Evolutionary conservation across 2,329 filamentous ascomycete genomes (phyloP).

Genomic region (Neurospora crassa): DNA sequence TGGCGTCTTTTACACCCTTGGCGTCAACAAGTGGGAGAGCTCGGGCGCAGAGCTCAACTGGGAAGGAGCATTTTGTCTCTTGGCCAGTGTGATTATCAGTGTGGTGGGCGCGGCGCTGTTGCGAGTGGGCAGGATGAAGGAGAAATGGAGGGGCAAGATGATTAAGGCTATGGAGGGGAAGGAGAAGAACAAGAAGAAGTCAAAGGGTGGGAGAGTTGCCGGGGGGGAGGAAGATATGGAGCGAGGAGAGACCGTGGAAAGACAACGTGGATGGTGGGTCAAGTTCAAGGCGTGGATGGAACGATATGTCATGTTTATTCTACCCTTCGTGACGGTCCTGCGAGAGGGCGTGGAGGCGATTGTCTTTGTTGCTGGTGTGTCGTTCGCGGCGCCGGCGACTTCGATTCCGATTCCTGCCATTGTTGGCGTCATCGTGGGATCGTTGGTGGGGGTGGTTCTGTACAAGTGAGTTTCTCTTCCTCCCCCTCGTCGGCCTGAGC

Average conservation of each 20-base stretch:
- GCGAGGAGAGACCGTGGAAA: not conserved
- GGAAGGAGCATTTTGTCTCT: slow-evolving; percentile 68
- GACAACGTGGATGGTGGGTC: slow-evolving; percentile 5
- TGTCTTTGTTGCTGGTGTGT: slow-evolving; percentile 78
- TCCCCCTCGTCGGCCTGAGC: not conserved
- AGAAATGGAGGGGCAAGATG: slow-evolving; percentile 82
- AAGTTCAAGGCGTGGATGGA: slow-evolving; percentile 54
- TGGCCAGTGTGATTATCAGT: slow-evolving; percentile 73
- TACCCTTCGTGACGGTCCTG: slow-evolving; percentile 82
- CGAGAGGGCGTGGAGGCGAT: slow-evolving; percentile 80
- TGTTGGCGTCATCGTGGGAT: slow-evolving; percentile 58
- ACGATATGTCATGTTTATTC: slow-evolving; percentile 76
- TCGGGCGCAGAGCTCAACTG: slow-evolving; percentile 59
- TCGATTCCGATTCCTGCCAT: slow-evolving; percentile 72
- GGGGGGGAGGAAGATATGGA: not conserved
- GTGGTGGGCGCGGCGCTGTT: slow-evolving; percentile 72
- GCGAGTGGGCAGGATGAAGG: slow-evolving; percentile 71
- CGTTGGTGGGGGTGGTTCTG: slow-evolving; percentile 59
- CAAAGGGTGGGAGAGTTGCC: not conserved
- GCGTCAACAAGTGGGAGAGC: slow-evolving; percentile 54
- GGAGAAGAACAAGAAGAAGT: slow-evolving; percentile 16
- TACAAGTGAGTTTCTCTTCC: slow-evolving; percentile 55
- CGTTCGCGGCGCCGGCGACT: slow-evolving; percentile 62
- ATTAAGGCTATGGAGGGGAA: slow-evolving; percentile 34
- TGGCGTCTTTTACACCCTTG: slow-evolving; percentile 59